These are phyloP conservation scores for Metschnikowia borealis DNA, from an alignment of 805 yeast species.

Conservation along the genomic window DNA sequence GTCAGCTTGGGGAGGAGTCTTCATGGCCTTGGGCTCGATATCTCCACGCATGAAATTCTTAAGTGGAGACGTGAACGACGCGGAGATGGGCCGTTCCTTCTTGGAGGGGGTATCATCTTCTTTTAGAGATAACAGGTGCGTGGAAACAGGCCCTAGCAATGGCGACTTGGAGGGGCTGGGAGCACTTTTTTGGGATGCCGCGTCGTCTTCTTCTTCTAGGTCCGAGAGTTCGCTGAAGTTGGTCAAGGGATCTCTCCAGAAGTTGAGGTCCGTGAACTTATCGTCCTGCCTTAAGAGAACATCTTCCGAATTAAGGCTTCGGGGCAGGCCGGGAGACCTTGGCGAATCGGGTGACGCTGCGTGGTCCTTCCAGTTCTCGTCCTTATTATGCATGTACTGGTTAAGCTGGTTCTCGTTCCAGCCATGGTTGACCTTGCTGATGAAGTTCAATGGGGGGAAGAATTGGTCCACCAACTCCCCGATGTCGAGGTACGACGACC, in stretches of 20 bases:
- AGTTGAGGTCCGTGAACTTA: conserved; percentile 80
- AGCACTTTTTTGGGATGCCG: conserved; percentile 9
- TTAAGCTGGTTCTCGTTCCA: conserved; percentile 36
- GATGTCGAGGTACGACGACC: conserved; percentile 80
- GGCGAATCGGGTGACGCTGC: conserved; percentile 21
- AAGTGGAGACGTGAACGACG: conserved; percentile 39
- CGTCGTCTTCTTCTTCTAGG: conserved; percentile 39
- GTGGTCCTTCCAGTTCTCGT: conserved; percentile 2
- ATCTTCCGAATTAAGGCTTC: conserved; percentile 21
- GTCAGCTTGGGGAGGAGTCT: conserved; percentile 21
- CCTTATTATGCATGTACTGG: conserved; percentile 27
- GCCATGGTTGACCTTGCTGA: conserved; percentile 27
- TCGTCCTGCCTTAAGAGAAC: conserved; percentile 44
- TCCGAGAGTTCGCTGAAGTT: conserved; percentile 60
- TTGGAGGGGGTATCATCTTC: conserved; percentile 1
- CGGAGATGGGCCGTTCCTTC: conserved; percentile 31
- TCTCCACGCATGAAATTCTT: conserved; percentile 36
- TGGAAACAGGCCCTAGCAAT: conserved; percentile 9
- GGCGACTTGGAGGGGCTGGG: conserved; percentile 6
- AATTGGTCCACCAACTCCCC: conserved; percentile 95
- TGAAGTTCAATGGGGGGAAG: conserved; percentile 69
- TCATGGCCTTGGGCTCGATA: conserved; percentile 28
- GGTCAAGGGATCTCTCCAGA: conserved; percentile 82
- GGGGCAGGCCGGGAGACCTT: conserved; percentile 18
- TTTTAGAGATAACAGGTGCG: conserved; percentile 2